phyloP scores from a whole-genome alignment of 371 early-diverging fungal genomes.

The Dinochytrium kinnereticum region DNA sequence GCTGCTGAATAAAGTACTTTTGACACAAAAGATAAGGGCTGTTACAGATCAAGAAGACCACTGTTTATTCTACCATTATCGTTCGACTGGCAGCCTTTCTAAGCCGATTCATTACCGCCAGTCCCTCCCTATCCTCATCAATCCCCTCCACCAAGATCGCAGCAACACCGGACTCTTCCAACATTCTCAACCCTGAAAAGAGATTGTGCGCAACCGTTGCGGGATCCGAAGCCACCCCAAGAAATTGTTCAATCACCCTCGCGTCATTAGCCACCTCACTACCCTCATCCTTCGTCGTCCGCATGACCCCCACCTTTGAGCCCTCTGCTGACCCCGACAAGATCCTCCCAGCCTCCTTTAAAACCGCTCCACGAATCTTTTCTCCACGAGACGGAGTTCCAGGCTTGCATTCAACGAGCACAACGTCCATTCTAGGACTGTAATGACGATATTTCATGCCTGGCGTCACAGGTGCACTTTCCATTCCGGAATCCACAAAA shows the following conservation, averaged over 20 bases:
- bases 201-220: conserved; percentile 77
- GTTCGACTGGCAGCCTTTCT: conserved; percentile 86
- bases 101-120: conserved; percentile 98
- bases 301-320: conserved; percentile 34
- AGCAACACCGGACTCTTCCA: conserved; percentile 74
- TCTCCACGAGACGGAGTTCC: not conserved
- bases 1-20: no score
- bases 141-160: conserved; percentile 91
- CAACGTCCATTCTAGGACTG: conserved; percentile 88
- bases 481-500: conserved; percentile 73
- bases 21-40: no score
- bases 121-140: conserved; percentile 78
- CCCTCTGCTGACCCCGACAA: not conserved
- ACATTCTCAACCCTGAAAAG: conserved; percentile 80
- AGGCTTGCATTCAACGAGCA: conserved; percentile 65
- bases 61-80: conserved; percentile 25
- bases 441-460: conserved; percentile 99
- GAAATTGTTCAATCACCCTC: conserved; percentile 17
- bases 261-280: conserved; percentile 6
- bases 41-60: no score
- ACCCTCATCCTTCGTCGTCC: conserved; percentile 35
- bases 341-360: not conserved
- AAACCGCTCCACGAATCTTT: not conserved
- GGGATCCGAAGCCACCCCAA: conserved; percentile 44
- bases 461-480: conserved; percentile 89